Evolutionary conservation across 139 green algal species (phyloP).

Genomic region (Auxenochlorella pyrenoidosa): DNA sequence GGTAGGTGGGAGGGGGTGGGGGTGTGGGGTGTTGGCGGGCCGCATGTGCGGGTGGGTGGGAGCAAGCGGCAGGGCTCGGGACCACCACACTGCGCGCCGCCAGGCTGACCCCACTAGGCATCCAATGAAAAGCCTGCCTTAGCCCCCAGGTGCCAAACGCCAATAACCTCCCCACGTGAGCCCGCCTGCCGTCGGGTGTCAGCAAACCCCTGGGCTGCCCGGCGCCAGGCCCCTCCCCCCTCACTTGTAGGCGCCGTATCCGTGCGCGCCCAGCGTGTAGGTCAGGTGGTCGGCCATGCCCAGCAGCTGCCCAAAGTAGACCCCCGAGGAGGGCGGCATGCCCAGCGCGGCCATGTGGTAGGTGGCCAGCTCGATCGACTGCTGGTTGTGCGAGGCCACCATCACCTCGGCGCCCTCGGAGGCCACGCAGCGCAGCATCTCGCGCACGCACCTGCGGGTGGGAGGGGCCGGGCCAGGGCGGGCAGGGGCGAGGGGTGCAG

Average conservation of each 20-base stretch:
- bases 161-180: too few species aligned
- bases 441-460: constrained; percentile 35
- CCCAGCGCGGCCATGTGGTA: constrained; percentile 66
- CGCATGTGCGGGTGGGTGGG: too few species aligned
- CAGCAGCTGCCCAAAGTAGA: constrained; percentile 93
- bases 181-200: too few species aligned
- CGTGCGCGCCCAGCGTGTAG: constrained; percentile 65
- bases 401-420: constrained; percentile 68
- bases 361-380: constrained; percentile 64
- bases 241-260: constrained; percentile 58
- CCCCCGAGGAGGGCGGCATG: constrained; percentile 57
- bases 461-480: background rate
- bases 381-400: constrained; percentile 81
- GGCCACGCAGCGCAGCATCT: constrained; percentile 50
- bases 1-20: too few species aligned
- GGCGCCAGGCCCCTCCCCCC: background rate
- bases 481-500: background rate
- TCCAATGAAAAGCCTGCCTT: too few species aligned
- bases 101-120: too few species aligned
- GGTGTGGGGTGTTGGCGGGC: background rate
- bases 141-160: too few species aligned
- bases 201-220: background rate
- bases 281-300: constrained; percentile 93
- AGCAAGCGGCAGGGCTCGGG: too few species aligned
- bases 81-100: too few species aligned